These are phyloP conservation scores for Solanum lycopersicoides DNA, from an alignment of 257 asterid genomes.

Conservation along the genomic window DNA sequence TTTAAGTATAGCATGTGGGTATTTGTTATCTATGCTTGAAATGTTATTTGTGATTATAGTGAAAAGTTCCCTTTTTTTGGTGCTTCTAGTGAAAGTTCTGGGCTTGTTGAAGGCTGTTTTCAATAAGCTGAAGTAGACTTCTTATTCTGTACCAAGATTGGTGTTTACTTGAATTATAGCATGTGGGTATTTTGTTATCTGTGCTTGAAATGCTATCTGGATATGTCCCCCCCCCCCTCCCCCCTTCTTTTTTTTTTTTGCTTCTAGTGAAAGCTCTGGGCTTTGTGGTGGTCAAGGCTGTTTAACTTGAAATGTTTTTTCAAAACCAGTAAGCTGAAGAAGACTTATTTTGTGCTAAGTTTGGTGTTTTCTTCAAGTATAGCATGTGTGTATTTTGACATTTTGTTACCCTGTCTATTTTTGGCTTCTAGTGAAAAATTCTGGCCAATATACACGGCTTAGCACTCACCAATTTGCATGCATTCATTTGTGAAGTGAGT, in stretches of 20 bases:
- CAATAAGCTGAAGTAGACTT: background rate
- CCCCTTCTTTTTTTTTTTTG: background rate
- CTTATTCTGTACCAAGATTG: background rate
- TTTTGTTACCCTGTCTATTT: background rate
- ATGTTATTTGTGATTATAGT: background rate
- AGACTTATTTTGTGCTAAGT: background rate
- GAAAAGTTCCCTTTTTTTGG: background rate
- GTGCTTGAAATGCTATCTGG: background rate
- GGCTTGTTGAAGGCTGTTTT: background rate
- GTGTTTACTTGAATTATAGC: background rate
- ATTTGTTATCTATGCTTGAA: background rate
- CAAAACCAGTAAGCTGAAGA: background rate
- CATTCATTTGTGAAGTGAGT: background rate
- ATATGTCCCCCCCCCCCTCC: background rate
- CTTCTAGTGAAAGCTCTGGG: background rate
- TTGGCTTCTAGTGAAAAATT: background rate
- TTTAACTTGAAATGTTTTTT: too few species aligned
- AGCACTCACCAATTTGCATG: background rate
- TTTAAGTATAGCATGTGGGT: background rate
- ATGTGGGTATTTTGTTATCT: background rate
- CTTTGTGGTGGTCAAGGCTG: background rate
- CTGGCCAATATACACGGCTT: background rate
- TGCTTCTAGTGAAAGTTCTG: background rate
- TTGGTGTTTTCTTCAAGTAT: background rate
- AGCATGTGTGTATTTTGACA: too few species aligned